Evolutionary conservation across 495 filamentous ascomycete genomes (phyloP).

Genomic region (Penicillium silybi): DNA sequence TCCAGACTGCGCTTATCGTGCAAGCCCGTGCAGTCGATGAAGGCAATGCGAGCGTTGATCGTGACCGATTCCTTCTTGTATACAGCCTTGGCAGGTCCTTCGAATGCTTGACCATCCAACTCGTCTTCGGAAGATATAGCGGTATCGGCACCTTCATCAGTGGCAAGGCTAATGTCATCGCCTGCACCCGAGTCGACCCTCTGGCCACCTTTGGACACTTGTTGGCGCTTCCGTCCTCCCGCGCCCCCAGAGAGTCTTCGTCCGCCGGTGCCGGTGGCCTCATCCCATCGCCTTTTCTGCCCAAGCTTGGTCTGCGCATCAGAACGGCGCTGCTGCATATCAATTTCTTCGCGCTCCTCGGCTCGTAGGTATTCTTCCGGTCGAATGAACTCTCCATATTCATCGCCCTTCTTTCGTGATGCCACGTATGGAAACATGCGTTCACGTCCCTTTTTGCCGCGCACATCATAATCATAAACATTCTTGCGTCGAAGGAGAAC

Average conservation of each 20-base stretch:
- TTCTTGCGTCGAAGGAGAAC: constrained; percentile 83
- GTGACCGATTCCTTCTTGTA: constrained; percentile 55
- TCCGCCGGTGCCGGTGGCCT: constrained; percentile 46
- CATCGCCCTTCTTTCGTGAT: constrained; percentile 74
- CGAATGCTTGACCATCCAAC: constrained; percentile 43
- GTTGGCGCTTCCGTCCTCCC: constrained; percentile 42
- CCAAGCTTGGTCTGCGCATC: constrained; percentile 66
- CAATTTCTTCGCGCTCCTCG: constrained; percentile 83
- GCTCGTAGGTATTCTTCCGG: constrained; percentile 93
- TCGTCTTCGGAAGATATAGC: constrained; percentile 47
- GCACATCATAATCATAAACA: constrained; percentile 87
- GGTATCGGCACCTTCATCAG: constrained; percentile 44
- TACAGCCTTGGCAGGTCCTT: constrained; percentile 72
- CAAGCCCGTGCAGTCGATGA: constrained; percentile 86
- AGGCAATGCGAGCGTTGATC: constrained; percentile 71
- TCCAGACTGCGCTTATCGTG: constrained; percentile 89
- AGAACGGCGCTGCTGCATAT: constrained; percentile 51
- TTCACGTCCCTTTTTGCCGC: constrained; percentile 89
- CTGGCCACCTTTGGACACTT: constrained; percentile 35
- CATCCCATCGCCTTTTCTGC: constrained; percentile 92
- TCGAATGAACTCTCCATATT: constrained; percentile 88
- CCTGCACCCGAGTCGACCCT: constrained; percentile 40
- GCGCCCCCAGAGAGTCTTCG: constrained; percentile 31
- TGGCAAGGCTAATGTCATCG: constrained; percentile 37
- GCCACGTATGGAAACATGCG: constrained; percentile 87